These are phyloP conservation scores for Haplosporangium sp. DNA, from an alignment of 371 early-diverging fungal species.

Conservation along the genomic window DNA sequence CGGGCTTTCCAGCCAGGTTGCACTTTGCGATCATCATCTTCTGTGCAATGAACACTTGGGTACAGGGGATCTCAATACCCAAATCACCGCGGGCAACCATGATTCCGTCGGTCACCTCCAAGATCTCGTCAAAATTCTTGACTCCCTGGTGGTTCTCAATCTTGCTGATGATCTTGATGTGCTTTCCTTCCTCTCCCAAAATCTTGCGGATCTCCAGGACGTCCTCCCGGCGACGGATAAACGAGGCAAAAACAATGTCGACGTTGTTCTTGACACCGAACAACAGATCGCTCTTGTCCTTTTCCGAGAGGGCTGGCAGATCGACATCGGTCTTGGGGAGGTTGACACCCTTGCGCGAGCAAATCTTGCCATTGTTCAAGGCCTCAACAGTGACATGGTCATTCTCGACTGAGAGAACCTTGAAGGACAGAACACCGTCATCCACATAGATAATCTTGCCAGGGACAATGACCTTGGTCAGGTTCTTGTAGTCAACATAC, in stretches of 20 bases:
- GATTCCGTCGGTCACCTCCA: conserved; percentile 94
- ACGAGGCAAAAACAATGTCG: conserved; percentile 97
- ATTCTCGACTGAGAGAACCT: conserved; percentile 76
- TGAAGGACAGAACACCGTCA: conserved; percentile 85
- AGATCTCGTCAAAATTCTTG: conserved; percentile 96
- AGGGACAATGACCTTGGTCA: conserved; percentile 80
- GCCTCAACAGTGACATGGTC: conserved; percentile 76
- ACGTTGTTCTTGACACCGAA: conserved; percentile 95
- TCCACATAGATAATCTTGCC: conserved; percentile 90
- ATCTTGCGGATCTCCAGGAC: conserved; percentile 82
- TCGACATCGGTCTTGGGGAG: conserved; percentile 86
- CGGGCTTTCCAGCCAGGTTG: conserved; percentile 94
- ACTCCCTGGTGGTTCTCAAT: conserved; percentile 97
- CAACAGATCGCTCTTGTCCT: conserved; percentile 90
- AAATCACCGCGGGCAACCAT: conserved; percentile 99
- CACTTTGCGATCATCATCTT: conserved; percentile 97
- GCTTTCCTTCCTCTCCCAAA: conserved; percentile 78
- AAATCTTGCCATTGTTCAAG: conserved; percentile 78
- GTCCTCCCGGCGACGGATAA: conserved; percentile 93
- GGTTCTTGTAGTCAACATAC: conserved; percentile 88
- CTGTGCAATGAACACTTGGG: conserved; percentile 92
- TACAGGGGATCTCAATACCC: conserved; percentile 96
- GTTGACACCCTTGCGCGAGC: conserved; percentile 88
- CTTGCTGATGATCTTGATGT: conserved; percentile 95
- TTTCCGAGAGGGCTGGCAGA: conserved; percentile 92